These are phyloP conservation scores for Colletotrichum scovillei DNA, from an alignment of 2,329 filamentous ascomycete genomes.

Conservation along the genomic window DNA sequence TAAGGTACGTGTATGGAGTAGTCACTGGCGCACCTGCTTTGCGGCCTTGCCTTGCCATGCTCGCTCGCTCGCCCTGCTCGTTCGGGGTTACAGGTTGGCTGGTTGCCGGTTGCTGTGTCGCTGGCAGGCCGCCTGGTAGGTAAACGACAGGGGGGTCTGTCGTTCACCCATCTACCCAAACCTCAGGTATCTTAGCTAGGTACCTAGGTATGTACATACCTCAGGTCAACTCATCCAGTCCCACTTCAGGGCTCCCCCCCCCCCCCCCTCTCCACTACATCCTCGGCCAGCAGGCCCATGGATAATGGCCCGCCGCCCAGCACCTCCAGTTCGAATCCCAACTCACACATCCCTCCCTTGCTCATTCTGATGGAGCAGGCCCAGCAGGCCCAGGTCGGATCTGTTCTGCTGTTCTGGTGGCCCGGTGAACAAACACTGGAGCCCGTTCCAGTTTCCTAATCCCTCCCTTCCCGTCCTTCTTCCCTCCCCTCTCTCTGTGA, in stretches of 20 bases:
- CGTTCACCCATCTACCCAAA: not conserved
- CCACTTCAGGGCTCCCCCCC: constrained; percentile 9
- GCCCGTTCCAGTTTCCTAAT: constrained; percentile 11
- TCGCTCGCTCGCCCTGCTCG: not conserved
- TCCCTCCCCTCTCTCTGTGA: not conserved
- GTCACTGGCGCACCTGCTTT: not conserved
- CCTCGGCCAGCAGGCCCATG: constrained; percentile 1
- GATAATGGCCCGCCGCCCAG: not conserved
- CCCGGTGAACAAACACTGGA: constrained; percentile 29
- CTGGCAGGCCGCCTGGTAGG: not conserved
- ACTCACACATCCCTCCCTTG: constrained; percentile 27
- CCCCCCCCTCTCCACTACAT: constrained; percentile 6
- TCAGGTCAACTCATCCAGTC: constrained; percentile 9
- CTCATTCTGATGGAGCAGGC: constrained; percentile 25
- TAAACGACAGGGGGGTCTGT: not conserved
- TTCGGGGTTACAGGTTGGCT: constrained; percentile 1
- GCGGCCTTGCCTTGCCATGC: not conserved
- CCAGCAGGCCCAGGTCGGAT: constrained; percentile 3
- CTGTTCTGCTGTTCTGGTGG: constrained; percentile 18
- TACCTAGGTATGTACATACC: too few relatives aligned
- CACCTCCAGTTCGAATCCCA: not conserved
- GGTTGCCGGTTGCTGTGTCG: constrained; percentile 6
- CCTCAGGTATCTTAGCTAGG: too few relatives aligned
- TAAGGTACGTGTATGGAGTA: too few relatives aligned
- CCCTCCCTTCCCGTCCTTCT: constrained; percentile 3